Percentiles rank a stretch among this genome's conserved stretches.
Conservation (phyloP, 306 rosid species). For the Arachis hypogaea region DNA sequence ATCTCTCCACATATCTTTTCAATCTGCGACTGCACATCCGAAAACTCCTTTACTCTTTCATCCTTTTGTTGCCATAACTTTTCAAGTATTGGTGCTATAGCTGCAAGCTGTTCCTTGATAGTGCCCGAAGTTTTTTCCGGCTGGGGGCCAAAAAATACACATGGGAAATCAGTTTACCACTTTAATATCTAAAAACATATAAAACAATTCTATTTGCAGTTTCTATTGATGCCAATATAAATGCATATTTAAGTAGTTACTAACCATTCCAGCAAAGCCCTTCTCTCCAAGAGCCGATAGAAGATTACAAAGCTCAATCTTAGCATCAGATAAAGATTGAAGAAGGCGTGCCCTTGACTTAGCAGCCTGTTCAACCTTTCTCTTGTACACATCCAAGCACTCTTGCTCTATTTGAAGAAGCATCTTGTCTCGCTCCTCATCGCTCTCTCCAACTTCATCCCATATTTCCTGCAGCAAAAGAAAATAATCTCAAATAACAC, state of each 20-base stretch:
- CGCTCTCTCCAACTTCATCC: constrained; percentile 96
- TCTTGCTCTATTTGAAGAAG: constrained; percentile 92
- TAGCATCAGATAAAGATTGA: constrained; percentile 75
- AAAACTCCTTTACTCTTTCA: constrained; percentile 78
- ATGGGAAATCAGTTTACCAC: constrained; percentile 14
- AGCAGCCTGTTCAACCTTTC: constrained; percentile 86
- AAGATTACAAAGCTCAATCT: constrained; percentile 74
- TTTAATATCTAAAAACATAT: constrained; percentile 7
- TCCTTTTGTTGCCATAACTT: constrained; percentile 84
- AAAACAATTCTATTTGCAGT: constrained; percentile 12
- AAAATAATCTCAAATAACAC: constrained; percentile 25
- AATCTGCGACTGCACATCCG: constrained; percentile 80
- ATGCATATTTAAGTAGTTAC: constrained; percentile 23
- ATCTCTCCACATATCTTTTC: constrained; percentile 89
- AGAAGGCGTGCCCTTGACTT: constrained; percentile 86
- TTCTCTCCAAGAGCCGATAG: constrained; percentile 79
- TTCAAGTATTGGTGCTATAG: constrained; percentile 82
- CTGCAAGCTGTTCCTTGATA: constrained; percentile 55
- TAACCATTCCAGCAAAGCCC: constrained; percentile 46
- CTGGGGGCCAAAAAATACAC: constrained; percentile 33
- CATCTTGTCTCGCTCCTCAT: constrained; percentile 88
- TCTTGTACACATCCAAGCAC: constrained; percentile 86
- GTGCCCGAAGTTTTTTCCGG: constrained; percentile 50
- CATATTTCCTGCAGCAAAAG: constrained; percentile 72
- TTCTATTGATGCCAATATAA: constrained; percentile 5